Evolutionary conservation across 805 yeast genomes (phyloP), one percentile per base, ranked within the genome.

Genomic region (Priceomyces medius): DNA sequence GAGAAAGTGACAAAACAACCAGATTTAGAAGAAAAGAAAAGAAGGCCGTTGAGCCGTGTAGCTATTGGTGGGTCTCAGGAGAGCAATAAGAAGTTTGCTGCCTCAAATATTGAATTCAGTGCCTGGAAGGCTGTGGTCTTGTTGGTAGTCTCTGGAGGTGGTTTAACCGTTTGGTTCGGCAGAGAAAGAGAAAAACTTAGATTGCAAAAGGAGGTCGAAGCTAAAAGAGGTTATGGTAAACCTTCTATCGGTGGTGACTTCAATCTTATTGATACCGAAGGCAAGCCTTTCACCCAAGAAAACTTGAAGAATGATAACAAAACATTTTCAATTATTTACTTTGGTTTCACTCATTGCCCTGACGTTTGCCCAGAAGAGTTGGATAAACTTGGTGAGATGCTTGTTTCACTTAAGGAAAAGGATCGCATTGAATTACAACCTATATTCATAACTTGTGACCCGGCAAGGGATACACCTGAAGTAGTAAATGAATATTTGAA

Each of bases 341-440:
- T 93, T 66, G 99, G 99, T 0, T 93, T 93, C 70, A 86, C 97
- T 3, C 90, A 90, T 66, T 93, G 99, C 67, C 99, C 99, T 5
- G 99, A 93, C 65, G 90, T 93, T 40, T 93, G 99, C 64, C 99
- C 99, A 8, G 99, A 93, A 63, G 99, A 93, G 62, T 76, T 93
- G 45, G 99, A 93, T 61, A 88, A 91, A 58, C 74, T 93, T 58
- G 91, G 96, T 3, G 74, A 80, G 21, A 81, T 85, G 68, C 70
- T 78, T 55, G 79, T 76, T 49, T 75, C 72, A 27, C 72, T 91
- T 56, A 80, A 84, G 56, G 55, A 64, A 17, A 73, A 79, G 40
- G 56, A 61, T 38, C 73, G 75, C 7, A 77, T 84, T 45, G 68
- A 78, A 35, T 56, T 91, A 39, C 95, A 85, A 63, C 96, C 98